Percentiles rank a stretch among this genome's conserved stretches.
Evolutionary conservation across 306 rosid genomes (phyloP).

Genomic region (Bauhinia variegata): DNA sequence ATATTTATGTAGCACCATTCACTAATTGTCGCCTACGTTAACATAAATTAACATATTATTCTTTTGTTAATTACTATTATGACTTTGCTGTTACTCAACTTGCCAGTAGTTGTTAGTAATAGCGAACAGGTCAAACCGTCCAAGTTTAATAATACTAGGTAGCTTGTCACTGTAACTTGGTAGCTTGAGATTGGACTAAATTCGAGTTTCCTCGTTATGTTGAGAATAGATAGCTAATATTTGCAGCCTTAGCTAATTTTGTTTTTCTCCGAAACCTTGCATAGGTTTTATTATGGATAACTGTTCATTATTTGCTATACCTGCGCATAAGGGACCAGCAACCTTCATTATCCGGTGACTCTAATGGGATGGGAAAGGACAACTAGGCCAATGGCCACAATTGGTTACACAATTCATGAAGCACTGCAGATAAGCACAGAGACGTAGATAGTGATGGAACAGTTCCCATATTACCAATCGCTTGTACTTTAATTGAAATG

Average conservation of each 20-base stretch:
- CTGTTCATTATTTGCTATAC: too few species aligned
- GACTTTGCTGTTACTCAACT: neutral
- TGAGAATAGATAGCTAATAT: too few species aligned
- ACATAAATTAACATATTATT: slow-evolving; percentile 15
- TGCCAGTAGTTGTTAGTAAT: neutral
- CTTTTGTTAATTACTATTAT: slow-evolving; percentile 15
- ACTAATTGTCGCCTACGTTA: slow-evolving; percentile 5
- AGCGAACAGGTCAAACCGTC: slow-evolving; percentile 2
- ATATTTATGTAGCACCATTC: neutral
- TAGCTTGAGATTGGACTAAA: too few species aligned
- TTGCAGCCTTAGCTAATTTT: neutral
- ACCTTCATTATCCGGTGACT: neutral
- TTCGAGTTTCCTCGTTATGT: too few species aligned
- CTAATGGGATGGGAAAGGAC: neutral
- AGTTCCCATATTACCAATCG: neutral
- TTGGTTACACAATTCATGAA: neutral
- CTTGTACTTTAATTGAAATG: too few species aligned
- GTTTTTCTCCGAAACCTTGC: neutral
- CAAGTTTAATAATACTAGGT: neutral
- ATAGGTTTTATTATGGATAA: neutral
- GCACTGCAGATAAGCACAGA: slow-evolving; percentile 6
- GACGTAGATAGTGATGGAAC: neutral
- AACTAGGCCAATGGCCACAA: neutral
- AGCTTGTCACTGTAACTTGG: neutral
- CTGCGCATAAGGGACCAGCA: too few species aligned